phyloP scores from a whole-genome alignment of 2,329 filamentous ascomycete species.

The Ophiostoma ips region DNA sequence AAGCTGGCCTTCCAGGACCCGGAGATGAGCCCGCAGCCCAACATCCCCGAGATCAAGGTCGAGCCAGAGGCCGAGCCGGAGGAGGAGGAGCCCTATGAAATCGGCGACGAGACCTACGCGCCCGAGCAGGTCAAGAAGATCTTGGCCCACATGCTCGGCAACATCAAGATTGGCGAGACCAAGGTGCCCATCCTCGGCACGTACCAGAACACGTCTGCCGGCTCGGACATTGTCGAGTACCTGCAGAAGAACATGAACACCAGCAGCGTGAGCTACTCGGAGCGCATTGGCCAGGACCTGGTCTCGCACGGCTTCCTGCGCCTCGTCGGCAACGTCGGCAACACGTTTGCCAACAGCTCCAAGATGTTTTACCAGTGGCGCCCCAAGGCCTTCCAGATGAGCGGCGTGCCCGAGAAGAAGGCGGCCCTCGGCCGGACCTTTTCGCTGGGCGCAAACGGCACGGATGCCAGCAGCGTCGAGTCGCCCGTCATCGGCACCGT shows the following conservation, averaged over 20 bases:
- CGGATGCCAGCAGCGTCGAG: conserved; percentile 42
- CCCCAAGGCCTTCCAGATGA: conserved; percentile 75
- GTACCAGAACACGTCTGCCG: conserved; percentile 83
- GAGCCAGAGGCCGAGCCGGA: conserved; percentile 49
- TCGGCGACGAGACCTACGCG: conserved; percentile 77
- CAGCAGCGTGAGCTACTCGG: conserved; percentile 75
- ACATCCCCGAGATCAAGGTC: conserved; percentile 70
- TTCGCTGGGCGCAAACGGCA: conserved; percentile 42
- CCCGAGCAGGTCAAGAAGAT: conserved; percentile 87
- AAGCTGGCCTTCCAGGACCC: conserved; percentile 94
- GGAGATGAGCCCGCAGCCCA: conserved; percentile 49
- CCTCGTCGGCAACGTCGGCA: conserved; percentile 87
- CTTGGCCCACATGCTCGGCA: conserved; percentile 70
- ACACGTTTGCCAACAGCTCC: conserved; percentile 91
- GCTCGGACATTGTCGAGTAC: conserved; percentile 91
- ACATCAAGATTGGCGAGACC: conserved; percentile 73
- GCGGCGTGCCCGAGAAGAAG: conserved; percentile 83
- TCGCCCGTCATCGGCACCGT: conserved; percentile 73
- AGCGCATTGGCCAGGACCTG: conserved; percentile 89
- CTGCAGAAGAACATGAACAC: conserved; percentile 78
- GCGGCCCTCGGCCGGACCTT: conserved; percentile 56
- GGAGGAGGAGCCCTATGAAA: conserved; percentile 73
- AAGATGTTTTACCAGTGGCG: conserved; percentile 98
- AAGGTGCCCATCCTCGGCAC: conserved; percentile 93
- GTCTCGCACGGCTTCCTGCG: conserved; percentile 75